Conservation (phyloP, 108 stramenopile genomes). For the Nitzschia putrida region DNA sequence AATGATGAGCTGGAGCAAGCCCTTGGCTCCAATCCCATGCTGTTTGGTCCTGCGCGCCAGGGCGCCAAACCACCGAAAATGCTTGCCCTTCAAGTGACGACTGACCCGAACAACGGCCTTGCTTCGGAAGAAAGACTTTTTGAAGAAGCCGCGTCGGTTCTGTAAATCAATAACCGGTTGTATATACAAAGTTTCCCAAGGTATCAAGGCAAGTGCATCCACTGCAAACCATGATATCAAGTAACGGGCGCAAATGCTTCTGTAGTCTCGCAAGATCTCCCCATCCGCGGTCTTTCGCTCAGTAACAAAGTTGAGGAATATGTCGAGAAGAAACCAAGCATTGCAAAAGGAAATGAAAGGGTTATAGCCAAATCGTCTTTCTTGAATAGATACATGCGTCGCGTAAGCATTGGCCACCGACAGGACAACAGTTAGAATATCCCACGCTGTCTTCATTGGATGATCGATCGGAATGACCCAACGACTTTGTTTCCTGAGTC, state of each 20-base stretch:
- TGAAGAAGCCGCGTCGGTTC: conserved; percentile 65
- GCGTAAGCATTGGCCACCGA: conserved; percentile 65
- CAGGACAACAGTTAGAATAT: conserved; percentile 71
- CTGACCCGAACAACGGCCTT: conserved; percentile 76
- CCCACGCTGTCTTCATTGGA: conserved; percentile 80
- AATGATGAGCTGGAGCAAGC: conserved; percentile 68
- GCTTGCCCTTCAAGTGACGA: conserved; percentile 64
- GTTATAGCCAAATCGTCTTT: conserved; percentile 51
- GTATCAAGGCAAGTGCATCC: conserved; percentile 71
- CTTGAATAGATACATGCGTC: conserved; percentile 73
- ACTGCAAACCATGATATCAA: conserved; percentile 86
- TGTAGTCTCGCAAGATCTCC: conserved; percentile 56
- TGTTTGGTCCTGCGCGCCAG: conserved; percentile 70
- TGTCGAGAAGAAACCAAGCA: conserved; percentile 79
- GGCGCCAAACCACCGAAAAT: conserved; percentile 73
- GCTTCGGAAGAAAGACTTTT: conserved; percentile 78
- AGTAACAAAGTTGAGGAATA: conserved; percentile 80
- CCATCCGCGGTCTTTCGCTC: conserved; percentile 70
- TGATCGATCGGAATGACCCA: conserved; percentile 78
- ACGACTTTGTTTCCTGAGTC: conserved; percentile 5
- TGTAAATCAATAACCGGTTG: conserved; percentile 78
- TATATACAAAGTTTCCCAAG: conserved; percentile 79
- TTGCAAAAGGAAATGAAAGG: conserved; percentile 66
- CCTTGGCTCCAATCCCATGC: conserved; percentile 50
- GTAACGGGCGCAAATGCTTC: conserved; percentile 80